phyloP scores from a whole-genome alignment of 768 basidiomycete species.

The Calvatia gigantea region DNA sequence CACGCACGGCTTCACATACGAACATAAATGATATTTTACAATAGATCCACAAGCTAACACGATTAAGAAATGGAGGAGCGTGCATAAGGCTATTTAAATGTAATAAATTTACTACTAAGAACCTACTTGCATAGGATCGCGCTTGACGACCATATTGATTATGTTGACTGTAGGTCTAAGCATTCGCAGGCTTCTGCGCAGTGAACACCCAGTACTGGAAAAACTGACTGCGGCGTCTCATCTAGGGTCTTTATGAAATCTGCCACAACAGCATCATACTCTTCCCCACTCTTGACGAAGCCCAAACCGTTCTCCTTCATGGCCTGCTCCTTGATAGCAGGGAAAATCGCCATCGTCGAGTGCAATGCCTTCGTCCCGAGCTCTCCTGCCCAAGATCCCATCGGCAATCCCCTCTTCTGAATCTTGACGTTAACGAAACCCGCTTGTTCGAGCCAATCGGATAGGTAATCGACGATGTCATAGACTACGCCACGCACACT shows the following conservation, averaged over 20 bases:
- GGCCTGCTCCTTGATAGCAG: neutral
- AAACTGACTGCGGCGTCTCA: too few species aligned
- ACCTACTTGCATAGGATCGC: too few species aligned
- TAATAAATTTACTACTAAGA: too few species aligned
- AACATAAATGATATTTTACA: too few species aligned
- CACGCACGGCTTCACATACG: too few species aligned
- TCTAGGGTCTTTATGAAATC: neutral
- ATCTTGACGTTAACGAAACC: conserved; percentile 8
- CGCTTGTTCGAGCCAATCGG: neutral
- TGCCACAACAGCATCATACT: neutral
- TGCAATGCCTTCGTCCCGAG: neutral
- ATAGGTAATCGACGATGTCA: conserved; percentile 1
- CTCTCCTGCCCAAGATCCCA: conserved; percentile 1
- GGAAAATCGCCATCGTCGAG: neutral
- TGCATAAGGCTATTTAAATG: too few species aligned
- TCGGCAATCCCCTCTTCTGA: neutral
- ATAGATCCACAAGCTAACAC: too few species aligned
- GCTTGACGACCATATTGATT: too few species aligned
- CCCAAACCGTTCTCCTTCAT: neutral
- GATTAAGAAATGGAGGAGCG: too few species aligned
- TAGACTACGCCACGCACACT: neutral
- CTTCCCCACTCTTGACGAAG: neutral
- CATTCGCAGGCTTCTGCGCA: too few species aligned
- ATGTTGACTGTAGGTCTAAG: too few species aligned
- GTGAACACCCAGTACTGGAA: too few species aligned